Conservation (phyloP, 2,329 filamentous ascomycete species). For the Epichloe coenophiala region DNA sequence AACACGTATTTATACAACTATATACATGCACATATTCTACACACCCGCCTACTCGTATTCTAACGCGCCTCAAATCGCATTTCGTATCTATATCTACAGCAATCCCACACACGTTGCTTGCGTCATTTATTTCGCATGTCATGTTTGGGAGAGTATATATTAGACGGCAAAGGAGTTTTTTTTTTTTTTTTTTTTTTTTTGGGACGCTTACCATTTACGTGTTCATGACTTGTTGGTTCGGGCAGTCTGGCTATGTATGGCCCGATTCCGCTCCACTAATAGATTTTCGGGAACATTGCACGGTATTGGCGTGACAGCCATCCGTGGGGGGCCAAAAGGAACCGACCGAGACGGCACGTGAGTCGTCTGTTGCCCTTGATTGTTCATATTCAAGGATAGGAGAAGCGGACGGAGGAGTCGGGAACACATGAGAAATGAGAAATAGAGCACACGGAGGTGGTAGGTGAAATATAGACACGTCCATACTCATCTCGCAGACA, state of each 20-base stretch:
- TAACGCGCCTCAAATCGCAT: not conserved
- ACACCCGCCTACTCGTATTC: not conserved
- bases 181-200: not conserved
- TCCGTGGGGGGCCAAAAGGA: too few relatives aligned
- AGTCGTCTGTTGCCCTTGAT: too few relatives aligned
- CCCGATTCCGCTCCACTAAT: not conserved
- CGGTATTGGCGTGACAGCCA: too few relatives aligned
- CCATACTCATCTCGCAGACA: too few relatives aligned
- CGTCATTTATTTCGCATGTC: not conserved
- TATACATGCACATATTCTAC: not conserved
- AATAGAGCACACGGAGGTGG: too few relatives aligned
- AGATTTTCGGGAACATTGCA: not conserved
- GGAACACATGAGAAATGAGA: too few relatives aligned
- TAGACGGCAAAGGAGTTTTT: constrained; percentile 4
- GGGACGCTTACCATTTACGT: not conserved
- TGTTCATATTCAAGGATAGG: too few relatives aligned
- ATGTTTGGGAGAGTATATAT: not conserved
- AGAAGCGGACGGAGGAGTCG: too few relatives aligned
- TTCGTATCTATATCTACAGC: not conserved
- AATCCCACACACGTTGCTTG: not conserved
- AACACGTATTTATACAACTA: not conserved
- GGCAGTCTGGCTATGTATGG: not conserved
- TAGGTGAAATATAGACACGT: too few relatives aligned
- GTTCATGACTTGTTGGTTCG: not conserved
- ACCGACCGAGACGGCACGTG: too few relatives aligned